Evolutionary conservation across 768 basidiomycete species (phyloP).

Genomic region (Suillus lakei): DNA sequence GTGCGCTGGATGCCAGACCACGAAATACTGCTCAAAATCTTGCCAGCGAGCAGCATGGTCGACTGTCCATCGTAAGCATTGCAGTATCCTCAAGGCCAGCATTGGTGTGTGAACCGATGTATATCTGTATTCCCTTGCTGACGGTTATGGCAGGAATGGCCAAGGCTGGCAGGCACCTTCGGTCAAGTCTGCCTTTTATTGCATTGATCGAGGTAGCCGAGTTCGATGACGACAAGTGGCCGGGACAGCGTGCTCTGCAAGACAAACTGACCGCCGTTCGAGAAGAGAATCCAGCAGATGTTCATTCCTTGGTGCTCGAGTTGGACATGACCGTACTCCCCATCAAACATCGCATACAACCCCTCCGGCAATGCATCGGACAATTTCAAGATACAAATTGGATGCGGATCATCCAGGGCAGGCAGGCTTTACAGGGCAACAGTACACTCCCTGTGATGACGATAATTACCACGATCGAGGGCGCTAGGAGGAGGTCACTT

Average conservation of each 20-base stretch:
- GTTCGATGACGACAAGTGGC: not conserved
- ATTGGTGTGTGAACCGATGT: not conserved
- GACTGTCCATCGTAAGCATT: not conserved
- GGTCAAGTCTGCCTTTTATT: not conserved
- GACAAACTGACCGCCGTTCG: not conserved
- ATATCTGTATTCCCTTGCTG: not conserved
- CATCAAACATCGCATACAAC: slow-evolving; percentile 1
- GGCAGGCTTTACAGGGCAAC: not conserved
- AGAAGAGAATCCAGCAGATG: not conserved
- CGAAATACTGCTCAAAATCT: slow-evolving; percentile 2
- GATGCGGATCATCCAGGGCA: not conserved
- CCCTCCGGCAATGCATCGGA: not conserved
- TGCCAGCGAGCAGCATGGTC: not conserved
- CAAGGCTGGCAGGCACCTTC: not conserved
- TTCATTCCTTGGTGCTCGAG: not conserved
- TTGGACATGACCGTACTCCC: slow-evolving; percentile 1
- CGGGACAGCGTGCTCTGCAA: not conserved
- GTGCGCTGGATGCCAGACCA: slow-evolving; percentile 1
- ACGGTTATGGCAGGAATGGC: slow-evolving; percentile 4
- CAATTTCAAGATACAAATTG: slow-evolving; percentile 1
- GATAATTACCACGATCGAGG: slow-evolving; percentile 3
- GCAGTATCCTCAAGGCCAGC: not conserved
- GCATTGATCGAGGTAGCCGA: not conserved
- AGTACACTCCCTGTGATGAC: not conserved
- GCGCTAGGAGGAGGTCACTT: slow-evolving; percentile 1